Conservation (phyloP, 2,329 filamentous ascomycete species). For the Chaetomium sp. region DNA sequence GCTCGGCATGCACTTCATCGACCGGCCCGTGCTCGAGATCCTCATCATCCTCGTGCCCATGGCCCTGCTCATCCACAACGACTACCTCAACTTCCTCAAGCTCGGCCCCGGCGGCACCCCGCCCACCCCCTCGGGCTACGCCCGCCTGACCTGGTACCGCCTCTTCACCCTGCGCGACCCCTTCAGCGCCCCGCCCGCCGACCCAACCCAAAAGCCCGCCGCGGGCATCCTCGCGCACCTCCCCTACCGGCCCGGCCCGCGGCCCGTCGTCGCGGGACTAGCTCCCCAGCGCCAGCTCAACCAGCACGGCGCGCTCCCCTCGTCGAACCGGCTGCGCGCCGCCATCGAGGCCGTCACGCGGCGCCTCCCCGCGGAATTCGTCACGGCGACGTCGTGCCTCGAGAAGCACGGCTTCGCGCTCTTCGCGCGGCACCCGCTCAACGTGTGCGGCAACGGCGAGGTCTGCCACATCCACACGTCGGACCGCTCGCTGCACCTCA, state of each 20-base stretch:
- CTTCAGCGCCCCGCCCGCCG: conserved; percentile 59
- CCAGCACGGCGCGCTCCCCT: conserved; percentile 59
- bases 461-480: conserved; percentile 77
- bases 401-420: conserved; percentile 81
- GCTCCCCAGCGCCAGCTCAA: conserved; percentile 79
- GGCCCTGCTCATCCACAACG: conserved; percentile 60
- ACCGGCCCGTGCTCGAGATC: conserved; percentile 51
- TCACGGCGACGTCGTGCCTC: conserved; percentile 71
- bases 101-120: conserved; percentile 82
- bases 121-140: conserved; percentile 70
- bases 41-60: conserved; percentile 54
- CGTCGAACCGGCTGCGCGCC: conserved; percentile 58
- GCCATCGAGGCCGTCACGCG: conserved; percentile 54
- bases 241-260: conserved; percentile 62
- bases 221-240: conserved; percentile 62
- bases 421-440: conserved; percentile 67
- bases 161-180: conserved; percentile 72
- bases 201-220: conserved; percentile 54
- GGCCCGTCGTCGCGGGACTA: conserved; percentile 72
- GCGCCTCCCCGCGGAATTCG: conserved; percentile 48
- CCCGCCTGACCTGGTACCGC: conserved; percentile 71
- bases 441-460: conserved; percentile 76
- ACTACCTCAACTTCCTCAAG: conserved; percentile 74
- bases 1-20: conserved; percentile 54
- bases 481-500: conserved; percentile 78